These are phyloP conservation scores for Austropuccinia psidii DNA, from an alignment of 1,284 basidiomycete species.

Conservation along the genomic window DNA sequence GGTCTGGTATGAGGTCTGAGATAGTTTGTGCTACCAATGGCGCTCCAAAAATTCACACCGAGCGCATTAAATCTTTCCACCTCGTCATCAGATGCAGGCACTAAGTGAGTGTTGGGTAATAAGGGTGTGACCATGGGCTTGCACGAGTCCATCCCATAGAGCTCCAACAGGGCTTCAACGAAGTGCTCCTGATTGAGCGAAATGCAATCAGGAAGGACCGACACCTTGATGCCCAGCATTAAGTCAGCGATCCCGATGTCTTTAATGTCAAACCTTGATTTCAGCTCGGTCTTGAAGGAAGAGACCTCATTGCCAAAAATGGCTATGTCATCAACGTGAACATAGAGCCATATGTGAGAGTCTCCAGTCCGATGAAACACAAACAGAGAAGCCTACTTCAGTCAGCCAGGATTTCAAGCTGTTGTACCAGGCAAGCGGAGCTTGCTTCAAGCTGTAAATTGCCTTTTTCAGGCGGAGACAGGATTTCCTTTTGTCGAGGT, in stretches of 20 bases:
- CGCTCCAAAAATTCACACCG: neutral
- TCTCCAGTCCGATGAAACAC: neutral
- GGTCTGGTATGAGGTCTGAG: neutral
- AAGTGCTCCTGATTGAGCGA: neutral
- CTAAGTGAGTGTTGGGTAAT: too few relatives aligned
- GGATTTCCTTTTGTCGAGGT: neutral
- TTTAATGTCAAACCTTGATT: neutral
- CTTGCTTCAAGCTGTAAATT: constrained; percentile 4
- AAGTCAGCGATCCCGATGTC: neutral
- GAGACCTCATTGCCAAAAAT: neutral
- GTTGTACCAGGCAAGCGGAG: neutral
- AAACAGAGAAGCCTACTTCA: neutral
- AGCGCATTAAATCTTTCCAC: too few relatives aligned
- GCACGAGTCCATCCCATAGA: too few relatives aligned
- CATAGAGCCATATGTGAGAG: neutral
- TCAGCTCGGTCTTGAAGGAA: neutral
- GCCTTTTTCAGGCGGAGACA: neutral
- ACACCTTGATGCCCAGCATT: constrained; percentile 14
- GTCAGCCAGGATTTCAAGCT: neutral
- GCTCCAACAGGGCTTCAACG: neutral
- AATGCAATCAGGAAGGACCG: neutral
- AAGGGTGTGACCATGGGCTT: too few relatives aligned
- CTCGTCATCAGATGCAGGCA: too few relatives aligned
- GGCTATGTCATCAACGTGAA: neutral
- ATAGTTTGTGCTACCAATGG: neutral